These are phyloP conservation scores for Diaporthe vaccinii DNA, from an alignment of 2,329 filamentous ascomycete species.

Conservation along the genomic window DNA sequence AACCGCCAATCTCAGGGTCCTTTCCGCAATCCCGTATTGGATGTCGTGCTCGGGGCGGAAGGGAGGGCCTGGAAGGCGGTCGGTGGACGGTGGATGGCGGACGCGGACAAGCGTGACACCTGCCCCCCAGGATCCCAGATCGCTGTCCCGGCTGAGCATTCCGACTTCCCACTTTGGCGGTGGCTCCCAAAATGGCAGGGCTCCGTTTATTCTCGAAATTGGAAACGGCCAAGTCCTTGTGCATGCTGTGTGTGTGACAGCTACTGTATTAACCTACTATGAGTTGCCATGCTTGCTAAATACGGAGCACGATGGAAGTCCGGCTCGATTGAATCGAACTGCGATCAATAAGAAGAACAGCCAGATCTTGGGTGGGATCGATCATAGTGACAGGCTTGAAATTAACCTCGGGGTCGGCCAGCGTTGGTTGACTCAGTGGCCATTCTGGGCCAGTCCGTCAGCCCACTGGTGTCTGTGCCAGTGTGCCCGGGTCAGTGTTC, in stretches of 20 bases:
- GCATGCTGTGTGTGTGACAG: conserved; percentile 20
- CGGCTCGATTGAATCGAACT: neutral
- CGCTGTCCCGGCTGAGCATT: conserved; percentile 18
- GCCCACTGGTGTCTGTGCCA: neutral
- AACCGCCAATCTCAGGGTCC: conserved; percentile 19
- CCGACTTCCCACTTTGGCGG: conserved; percentile 16
- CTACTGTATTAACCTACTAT: conserved; percentile 3
- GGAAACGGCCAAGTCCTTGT: conserved; percentile 14
- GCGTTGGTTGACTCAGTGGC: conserved; percentile 17
- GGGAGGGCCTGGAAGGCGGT: conserved; percentile 20
- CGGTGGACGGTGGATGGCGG: conserved; percentile 9
- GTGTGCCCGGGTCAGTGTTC: neutral
- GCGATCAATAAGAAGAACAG: neutral
- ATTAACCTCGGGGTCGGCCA: conserved; percentile 7
- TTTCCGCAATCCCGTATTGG: conserved; percentile 32
- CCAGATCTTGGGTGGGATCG: conserved; percentile 27
- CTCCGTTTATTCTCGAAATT: conserved; percentile 16
- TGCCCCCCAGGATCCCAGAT: conserved; percentile 11
- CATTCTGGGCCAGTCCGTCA: conserved; percentile 4
- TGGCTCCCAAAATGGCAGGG: conserved; percentile 6
- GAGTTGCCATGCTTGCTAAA: conserved; percentile 5
- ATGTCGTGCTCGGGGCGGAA: conserved; percentile 31
- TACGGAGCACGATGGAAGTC: neutral
- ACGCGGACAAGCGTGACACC: neutral
- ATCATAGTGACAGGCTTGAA: conserved; percentile 4